These are phyloP conservation scores for Fraxinus baroniana DNA, from an alignment of 305 asterid genomes.

Conservation along the genomic window DNA sequence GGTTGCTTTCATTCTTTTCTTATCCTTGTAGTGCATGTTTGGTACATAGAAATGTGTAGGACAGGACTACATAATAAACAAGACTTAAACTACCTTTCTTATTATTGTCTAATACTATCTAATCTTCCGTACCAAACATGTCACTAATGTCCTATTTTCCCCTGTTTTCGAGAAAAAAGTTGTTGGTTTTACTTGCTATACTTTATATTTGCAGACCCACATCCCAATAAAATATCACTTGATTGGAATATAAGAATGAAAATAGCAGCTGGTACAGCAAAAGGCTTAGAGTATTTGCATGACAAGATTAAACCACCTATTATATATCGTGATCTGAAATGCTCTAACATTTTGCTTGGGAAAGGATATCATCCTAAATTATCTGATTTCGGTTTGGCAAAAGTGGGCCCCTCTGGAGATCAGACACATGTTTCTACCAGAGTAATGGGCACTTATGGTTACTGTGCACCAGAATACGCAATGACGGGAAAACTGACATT, in stretches of 20 bases:
- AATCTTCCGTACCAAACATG: neutral
- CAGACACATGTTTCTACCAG: constrained; percentile 82
- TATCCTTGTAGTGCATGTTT: neutral
- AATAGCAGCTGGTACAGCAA: constrained; percentile 87
- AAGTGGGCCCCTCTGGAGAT: constrained; percentile 74
- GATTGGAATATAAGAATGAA: constrained; percentile 85
- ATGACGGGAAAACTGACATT: constrained; percentile 84
- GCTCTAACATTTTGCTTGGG: constrained; percentile 77
- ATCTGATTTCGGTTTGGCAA: constrained; percentile 92
- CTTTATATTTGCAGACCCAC: constrained; percentile 37
- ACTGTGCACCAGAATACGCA: constrained; percentile 88
- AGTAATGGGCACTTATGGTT: constrained; percentile 93
- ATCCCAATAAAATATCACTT: constrained; percentile 34
- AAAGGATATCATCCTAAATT: constrained; percentile 63
- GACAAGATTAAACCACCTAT: constrained; percentile 66
- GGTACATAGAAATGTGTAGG: neutral
- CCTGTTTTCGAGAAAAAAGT: neutral
- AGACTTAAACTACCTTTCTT: neutral
- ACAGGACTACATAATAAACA: neutral
- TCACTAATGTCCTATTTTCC: neutral
- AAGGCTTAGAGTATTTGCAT: constrained; percentile 80
- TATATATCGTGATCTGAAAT: constrained; percentile 79
- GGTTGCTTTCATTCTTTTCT: neutral
- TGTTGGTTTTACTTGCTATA: constrained; percentile 4
- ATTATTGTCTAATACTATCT: neutral